Percentiles rank a stretch among this genome's conserved stretches.
Evolutionary conservation across 495 filamentous ascomycete genomes (phyloP).

Genomic region (Trichoderma gamsii): DNA sequence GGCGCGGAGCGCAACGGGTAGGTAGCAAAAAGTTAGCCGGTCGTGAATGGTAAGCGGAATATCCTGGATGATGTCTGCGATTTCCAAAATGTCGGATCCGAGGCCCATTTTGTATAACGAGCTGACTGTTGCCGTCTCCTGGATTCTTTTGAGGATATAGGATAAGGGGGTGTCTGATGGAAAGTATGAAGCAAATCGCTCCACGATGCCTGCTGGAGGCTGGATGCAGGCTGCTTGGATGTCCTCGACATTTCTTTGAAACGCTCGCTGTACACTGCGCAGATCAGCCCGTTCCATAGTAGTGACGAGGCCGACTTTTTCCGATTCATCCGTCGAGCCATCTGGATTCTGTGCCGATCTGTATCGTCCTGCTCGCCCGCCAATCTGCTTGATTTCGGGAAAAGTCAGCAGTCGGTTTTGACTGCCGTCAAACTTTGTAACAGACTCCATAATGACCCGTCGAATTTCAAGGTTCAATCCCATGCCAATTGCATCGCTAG

Average conservation of each 20-base stretch:
- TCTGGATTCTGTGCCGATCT: conserved; percentile 53
- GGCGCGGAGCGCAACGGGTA: conserved; percentile 50
- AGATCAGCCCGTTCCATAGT: conserved; percentile 69
- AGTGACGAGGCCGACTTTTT: conserved; percentile 58
- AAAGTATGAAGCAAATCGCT: conserved; percentile 71
- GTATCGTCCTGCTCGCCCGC: conserved; percentile 86
- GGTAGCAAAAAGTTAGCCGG: conserved; percentile 65
- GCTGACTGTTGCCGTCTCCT: conserved; percentile 55
- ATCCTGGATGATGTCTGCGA: conserved; percentile 64
- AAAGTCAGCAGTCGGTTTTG: conserved; percentile 48
- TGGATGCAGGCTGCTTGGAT: conserved; percentile 68
- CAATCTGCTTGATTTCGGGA: conserved; percentile 92
- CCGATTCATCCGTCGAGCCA: conserved; percentile 15
- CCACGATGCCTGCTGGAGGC: conserved; percentile 58
- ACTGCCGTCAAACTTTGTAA: conserved; percentile 57
- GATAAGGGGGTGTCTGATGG: conserved; percentile 67
- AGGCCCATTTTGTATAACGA: conserved; percentile 68
- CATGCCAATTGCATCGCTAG: conserved; percentile 97
- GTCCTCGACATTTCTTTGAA: conserved; percentile 56
- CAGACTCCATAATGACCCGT: conserved; percentile 79
- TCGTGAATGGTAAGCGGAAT: conserved; percentile 62
- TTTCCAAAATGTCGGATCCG: conserved; percentile 48
- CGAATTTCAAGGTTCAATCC: conserved; percentile 91
- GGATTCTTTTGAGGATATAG: conserved; percentile 66
- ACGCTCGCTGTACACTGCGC: conserved; percentile 51